These are phyloP conservation scores for Zygnema circumcarinatum DNA, from an alignment of 139 green algal species.

Conservation along the genomic window DNA sequence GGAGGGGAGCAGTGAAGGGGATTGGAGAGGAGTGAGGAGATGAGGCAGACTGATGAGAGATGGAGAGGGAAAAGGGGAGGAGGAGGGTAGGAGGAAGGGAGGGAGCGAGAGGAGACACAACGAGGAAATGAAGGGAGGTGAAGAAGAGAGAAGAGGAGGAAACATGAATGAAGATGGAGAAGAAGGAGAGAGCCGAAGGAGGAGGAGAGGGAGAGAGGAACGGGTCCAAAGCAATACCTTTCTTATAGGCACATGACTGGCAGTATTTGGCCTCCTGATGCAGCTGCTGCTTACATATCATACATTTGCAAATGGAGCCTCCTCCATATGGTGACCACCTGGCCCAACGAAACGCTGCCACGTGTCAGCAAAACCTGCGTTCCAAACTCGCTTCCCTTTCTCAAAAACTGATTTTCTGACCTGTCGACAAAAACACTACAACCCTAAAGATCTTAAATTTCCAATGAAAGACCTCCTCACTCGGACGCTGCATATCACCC, in stretches of 20 bases:
- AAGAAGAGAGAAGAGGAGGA: neutral
- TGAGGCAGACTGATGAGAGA: neutral
- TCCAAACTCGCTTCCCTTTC: neutral
- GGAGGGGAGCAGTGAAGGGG: neutral
- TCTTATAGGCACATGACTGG: slow-evolving; percentile 61
- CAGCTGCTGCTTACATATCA: slow-evolving; percentile 58
- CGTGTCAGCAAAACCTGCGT: neutral
- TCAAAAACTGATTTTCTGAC: neutral
- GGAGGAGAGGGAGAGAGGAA: neutral
- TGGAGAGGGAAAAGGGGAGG: neutral
- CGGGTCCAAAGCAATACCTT: slow-evolving; percentile 22
- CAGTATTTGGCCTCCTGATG: slow-evolving; percentile 62
- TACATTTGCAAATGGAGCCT: slow-evolving; percentile 46
- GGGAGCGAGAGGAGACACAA: neutral
- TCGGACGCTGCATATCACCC: too few species aligned
- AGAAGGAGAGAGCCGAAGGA: neutral
- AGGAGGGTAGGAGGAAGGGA: neutral
- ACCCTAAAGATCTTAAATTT: too few species aligned
- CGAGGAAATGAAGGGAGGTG: neutral
- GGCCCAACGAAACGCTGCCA: too few species aligned
- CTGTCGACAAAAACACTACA: too few species aligned
- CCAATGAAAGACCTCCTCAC: too few species aligned
- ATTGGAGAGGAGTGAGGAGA: neutral
- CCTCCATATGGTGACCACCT: slow-evolving; percentile 35
- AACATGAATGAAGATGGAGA: too few species aligned